phyloP scores from a whole-genome alignment of 2,329 filamentous ascomycete species.

The Zopfia rhizophila region DNA sequence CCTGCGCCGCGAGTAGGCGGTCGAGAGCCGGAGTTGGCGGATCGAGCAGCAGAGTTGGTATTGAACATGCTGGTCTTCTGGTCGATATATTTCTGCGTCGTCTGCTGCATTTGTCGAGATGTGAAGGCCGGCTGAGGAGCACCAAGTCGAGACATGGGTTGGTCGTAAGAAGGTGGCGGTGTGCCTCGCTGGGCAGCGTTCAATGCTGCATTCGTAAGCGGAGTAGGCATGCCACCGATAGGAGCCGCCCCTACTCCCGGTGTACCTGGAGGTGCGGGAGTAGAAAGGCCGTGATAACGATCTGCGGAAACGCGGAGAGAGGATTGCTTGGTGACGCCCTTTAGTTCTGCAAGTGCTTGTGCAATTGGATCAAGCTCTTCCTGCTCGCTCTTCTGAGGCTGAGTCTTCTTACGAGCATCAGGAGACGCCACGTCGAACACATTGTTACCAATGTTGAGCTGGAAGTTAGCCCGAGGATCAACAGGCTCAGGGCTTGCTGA shows the following conservation, averaged over 20 bases:
- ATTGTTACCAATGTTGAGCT: slow-evolving; percentile 94
- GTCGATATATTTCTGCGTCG: slow-evolving; percentile 85
- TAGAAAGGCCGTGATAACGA: slow-evolving; percentile 91
- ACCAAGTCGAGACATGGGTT: slow-evolving; percentile 79
- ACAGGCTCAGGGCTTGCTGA: slow-evolving; percentile 76
- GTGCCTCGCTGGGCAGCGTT: slow-evolving; percentile 73
- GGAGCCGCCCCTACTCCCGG: slow-evolving; percentile 52
- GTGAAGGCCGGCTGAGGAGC: slow-evolving; percentile 93
- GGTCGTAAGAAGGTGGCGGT: slow-evolving; percentile 88
- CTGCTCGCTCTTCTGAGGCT: slow-evolving; percentile 54
- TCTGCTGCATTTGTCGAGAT: slow-evolving; percentile 93
- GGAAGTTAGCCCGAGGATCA: slow-evolving; percentile 90
- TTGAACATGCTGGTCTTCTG: slow-evolving; percentile 85
- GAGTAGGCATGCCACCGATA: slow-evolving; percentile 55
- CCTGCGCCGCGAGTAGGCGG: slow-evolving; percentile 66
- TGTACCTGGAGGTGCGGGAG: slow-evolving; percentile 69
- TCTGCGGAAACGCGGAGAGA: slow-evolving; percentile 91
- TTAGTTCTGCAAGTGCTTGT: slow-evolving; percentile 89
- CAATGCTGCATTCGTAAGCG: slow-evolving; percentile 56
- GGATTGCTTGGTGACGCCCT: slow-evolving; percentile 84
- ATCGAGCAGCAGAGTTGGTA: slow-evolving; percentile 21
- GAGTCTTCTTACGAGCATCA: slow-evolving; percentile 64
- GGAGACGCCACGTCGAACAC: slow-evolving; percentile 91
- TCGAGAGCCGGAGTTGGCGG: slow-evolving; percentile 58
- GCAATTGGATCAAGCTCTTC: slow-evolving; percentile 89